These are phyloP conservation scores for Eucalyptus rudis DNA, from an alignment of 345 rosid genomes.

Conservation along the genomic window DNA sequence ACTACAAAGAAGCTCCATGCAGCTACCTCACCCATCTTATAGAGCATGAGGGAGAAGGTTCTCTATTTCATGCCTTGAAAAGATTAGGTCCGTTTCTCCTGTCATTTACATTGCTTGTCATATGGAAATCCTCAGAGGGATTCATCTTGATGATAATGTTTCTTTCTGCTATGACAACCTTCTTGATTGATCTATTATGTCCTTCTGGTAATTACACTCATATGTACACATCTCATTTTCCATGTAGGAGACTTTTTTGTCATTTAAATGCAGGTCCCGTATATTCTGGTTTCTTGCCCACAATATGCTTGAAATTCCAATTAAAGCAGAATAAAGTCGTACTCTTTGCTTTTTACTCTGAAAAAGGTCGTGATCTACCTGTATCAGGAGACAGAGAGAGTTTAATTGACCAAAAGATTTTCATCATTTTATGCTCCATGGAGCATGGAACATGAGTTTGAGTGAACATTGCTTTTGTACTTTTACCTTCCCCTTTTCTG, in stretches of 20 bases:
- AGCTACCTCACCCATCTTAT: constrained; percentile 68
- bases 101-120: neutral
- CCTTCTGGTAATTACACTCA: neutral
- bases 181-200: neutral
- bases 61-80: constrained; percentile 65
- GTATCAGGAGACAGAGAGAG: neutral
- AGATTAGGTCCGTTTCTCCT: constrained; percentile 39
- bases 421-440: neutral
- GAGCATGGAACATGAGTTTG: neutral
- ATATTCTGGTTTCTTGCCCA: neutral
- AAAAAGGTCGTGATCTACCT: neutral
- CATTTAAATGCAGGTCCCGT: neutral
- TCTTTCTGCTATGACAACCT: neutral
- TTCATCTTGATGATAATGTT: neutral
- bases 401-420: neutral
- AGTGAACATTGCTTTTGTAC: neutral
- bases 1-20: constrained; percentile 66
- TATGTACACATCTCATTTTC: neutral
- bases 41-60: constrained; percentile 87
- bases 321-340: neutral
- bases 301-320: neutral
- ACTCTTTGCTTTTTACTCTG: neutral
- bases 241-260: neutral
- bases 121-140: neutral
- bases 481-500: neutral